Percentiles rank a stretch among this genome's conserved stretches.
These are phyloP conservation scores for Dimocarpus longan DNA, from an alignment of 345 rosid genomes.

Conservation along the genomic window DNA sequence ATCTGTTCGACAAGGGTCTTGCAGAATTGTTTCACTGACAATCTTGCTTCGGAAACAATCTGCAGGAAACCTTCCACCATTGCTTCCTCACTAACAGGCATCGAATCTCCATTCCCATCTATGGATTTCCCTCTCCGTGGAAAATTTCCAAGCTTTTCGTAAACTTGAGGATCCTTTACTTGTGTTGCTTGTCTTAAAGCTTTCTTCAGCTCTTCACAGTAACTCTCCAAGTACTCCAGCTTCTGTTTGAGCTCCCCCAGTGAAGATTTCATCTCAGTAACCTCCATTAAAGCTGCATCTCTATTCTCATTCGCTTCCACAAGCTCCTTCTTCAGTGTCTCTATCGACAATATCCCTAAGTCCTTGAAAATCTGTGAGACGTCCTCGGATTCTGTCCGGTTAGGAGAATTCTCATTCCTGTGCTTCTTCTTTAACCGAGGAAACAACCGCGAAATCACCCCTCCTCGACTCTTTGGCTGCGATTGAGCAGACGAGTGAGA, in stretches of 20 bases:
- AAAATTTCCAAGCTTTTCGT: slow-evolving; percentile 38
- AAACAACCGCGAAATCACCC: slow-evolving; percentile 81
- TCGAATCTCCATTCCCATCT: slow-evolving; percentile 39
- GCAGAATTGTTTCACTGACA: slow-evolving; percentile 92
- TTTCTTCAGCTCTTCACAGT: slow-evolving; percentile 82
- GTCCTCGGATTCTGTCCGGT: slow-evolving; percentile 72
- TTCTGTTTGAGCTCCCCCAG: slow-evolving; percentile 71
- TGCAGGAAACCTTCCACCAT: slow-evolving; percentile 94
- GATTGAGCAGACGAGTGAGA: slow-evolving; percentile 61
- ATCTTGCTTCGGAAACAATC: slow-evolving; percentile 89
- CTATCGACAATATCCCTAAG: slow-evolving; percentile 53
- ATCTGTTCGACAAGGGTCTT: slow-evolving; percentile 71
- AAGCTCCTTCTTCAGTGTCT: slow-evolving; percentile 72
- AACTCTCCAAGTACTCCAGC: slow-evolving; percentile 79
- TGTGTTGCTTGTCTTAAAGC: slow-evolving; percentile 69
- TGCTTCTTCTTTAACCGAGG: slow-evolving; percentile 78
- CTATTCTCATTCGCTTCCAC: slow-evolving; percentile 74
- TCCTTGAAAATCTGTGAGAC: slow-evolving; percentile 72
- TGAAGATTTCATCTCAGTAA: slow-evolving; percentile 76
- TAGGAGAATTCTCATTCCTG: slow-evolving; percentile 63
- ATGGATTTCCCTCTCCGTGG: slow-evolving; percentile 40
- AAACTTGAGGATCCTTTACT: slow-evolving; percentile 32
- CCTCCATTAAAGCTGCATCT: slow-evolving; percentile 75
- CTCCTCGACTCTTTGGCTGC: slow-evolving; percentile 63
- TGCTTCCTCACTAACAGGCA: slow-evolving; percentile 87